These are phyloP conservation scores for Ophiostoma sp. DNA, from an alignment of 2,329 filamentous ascomycete species.

Conservation along the genomic window DNA sequence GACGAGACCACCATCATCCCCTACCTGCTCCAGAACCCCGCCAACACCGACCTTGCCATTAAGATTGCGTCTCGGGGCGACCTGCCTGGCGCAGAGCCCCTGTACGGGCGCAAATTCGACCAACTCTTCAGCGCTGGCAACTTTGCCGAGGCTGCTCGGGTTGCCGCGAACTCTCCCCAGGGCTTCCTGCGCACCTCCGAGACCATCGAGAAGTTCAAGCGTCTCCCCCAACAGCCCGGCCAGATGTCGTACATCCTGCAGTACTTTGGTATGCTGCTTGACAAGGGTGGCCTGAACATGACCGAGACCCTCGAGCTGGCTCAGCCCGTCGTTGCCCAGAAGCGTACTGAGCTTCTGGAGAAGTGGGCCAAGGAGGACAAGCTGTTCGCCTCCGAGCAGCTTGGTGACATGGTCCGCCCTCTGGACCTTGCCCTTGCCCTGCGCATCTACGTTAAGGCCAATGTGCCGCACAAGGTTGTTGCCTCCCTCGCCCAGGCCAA, in stretches of 20 bases:
- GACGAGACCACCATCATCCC: slow-evolving; percentile 88
- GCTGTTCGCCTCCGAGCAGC: slow-evolving; percentile 89
- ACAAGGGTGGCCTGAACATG: slow-evolving; percentile 88
- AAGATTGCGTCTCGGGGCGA: slow-evolving; percentile 94
- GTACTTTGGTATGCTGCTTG: slow-evolving; percentile 94
- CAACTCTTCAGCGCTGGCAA: slow-evolving; percentile 73
- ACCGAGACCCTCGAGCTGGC: slow-evolving; percentile 93
- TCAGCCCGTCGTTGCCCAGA: slow-evolving; percentile 85
- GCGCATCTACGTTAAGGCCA: slow-evolving; percentile 83
- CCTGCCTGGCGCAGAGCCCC: slow-evolving; percentile 85
- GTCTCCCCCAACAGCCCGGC: slow-evolving; percentile 69
- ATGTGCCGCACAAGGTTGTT: slow-evolving; percentile 87
- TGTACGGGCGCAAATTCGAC: slow-evolving; percentile 91
- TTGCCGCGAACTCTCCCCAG: slow-evolving; percentile 91
- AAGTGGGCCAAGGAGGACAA: slow-evolving; percentile 98
- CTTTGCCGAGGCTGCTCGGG: slow-evolving; percentile 85
- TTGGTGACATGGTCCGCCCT: slow-evolving; percentile 86
- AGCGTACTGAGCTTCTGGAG: slow-evolving; percentile 89
- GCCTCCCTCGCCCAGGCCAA: slow-evolving; percentile 92
- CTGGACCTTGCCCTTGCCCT: slow-evolving; percentile 87
- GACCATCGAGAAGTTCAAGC: slow-evolving; percentile 95
- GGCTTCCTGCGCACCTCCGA: slow-evolving; percentile 91
- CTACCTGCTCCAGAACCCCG: slow-evolving; percentile 93
- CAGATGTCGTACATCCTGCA: slow-evolving; percentile 93
- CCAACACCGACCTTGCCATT: slow-evolving; percentile 87